Evolutionary conservation across 371 early-diverging fungal genomes (phyloP), one percentile per base, ranked within the genome.

Genomic region (Mortierella sp.): DNA sequence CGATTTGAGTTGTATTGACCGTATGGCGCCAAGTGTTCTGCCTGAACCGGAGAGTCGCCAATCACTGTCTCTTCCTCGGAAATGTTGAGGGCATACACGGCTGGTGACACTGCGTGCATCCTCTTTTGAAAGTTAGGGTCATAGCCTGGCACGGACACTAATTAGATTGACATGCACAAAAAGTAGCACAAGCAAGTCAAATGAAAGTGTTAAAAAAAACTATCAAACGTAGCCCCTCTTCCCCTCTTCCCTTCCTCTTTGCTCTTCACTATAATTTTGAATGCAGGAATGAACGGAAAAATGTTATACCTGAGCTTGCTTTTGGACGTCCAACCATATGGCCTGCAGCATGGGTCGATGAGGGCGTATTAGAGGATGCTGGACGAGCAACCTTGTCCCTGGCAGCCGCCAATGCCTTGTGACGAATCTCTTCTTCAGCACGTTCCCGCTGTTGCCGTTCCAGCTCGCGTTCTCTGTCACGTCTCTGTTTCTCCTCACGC

Each of bases 41-140:
- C 58, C 24, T 74, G 65, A 24, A 54, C 49, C 6, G 74, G 70
- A 7, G 65, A 70, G 56, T 85, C 86, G 18, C 70, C 65, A 48
- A 85, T 24, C 41, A 81, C 65, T 2, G 75, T 81, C 54, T 85
- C 86, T 14, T 85, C 79, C 72, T 85, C 85, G 6, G 81, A 51
- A n/a, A 85, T 70, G 14, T 35, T 76, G 24, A 85, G 56, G 0
- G 75, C 77, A 65, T 80, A 75, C 0, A 65, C 72, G 2, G 72
- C 78, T 29, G 83, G 58, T 3, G 83, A 56, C 43, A 80, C 83
- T 3, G 77, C 75, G n/a, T 75, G 80, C 24, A 77, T 43, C 29
- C 75, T 55, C 54, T 70, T 63, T 4, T 44, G 70, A 43, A 65
- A 72, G 6, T 43, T 43, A 18, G 83, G 46, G 16, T 35, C 41